phyloP scores from a whole-genome alignment of 208 protist genomes.

The Crithidia expoeki region DNA sequence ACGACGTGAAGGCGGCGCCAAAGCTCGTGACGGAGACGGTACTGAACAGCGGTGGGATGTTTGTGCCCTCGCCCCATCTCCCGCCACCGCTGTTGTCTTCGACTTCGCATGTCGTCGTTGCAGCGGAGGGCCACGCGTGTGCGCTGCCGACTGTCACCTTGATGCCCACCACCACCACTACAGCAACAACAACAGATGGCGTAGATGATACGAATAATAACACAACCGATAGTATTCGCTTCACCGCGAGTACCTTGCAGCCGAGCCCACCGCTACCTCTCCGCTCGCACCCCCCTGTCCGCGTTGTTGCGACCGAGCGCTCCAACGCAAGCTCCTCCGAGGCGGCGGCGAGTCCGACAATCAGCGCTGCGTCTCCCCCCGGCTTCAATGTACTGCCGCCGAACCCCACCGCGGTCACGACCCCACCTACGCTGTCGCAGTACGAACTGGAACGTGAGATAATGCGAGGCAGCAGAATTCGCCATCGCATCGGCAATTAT shows the following conservation, averaged over 20 bases:
- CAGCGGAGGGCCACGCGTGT: too few relatives aligned
- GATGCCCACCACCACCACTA: too few relatives aligned
- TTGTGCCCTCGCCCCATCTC: too few relatives aligned
- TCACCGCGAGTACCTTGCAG: neutral
- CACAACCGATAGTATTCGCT: too few relatives aligned
- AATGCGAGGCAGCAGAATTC: neutral
- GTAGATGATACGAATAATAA: too few relatives aligned
- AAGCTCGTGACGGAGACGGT: too few relatives aligned
- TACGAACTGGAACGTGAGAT: conserved; percentile 1
- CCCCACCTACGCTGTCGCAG: conserved; percentile 18
- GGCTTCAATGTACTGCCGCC: neutral
- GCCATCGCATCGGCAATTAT: neutral
- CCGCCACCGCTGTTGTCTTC: too few relatives aligned
- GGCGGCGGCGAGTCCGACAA: neutral
- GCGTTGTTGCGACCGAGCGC: neutral
- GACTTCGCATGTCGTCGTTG: too few relatives aligned
- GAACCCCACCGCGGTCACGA: conserved; percentile 1
- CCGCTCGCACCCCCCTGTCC: neutral
- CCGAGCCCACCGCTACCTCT: neutral
- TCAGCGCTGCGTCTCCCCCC: neutral
- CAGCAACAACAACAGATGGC: too few relatives aligned
- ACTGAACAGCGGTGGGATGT: too few relatives aligned
- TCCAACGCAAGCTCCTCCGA: conserved; percentile 4
- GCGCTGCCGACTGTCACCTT: too few relatives aligned
- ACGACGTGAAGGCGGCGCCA: neutral